Evolutionary conservation across 345 rosid species (phyloP), one percentile per base, ranked within the genome.

Genomic region (Hypericum androsaemum): DNA sequence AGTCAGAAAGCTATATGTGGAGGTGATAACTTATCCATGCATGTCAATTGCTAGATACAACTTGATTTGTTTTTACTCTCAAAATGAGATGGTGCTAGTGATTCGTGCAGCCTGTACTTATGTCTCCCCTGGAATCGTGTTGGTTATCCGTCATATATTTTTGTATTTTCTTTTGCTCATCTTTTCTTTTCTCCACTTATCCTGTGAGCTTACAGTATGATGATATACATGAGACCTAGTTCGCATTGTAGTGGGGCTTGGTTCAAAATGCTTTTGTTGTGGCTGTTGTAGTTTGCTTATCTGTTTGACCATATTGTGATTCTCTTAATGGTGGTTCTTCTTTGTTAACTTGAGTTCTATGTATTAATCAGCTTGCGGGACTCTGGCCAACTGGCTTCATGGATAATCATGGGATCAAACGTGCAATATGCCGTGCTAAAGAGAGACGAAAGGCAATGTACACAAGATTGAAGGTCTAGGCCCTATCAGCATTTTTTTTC

Each of bases 391-490:
- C 64, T 57, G 86, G 77, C 57, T 56, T 71, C 51, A 88, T 87
- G 89, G 92, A 90, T 81, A 87, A 87, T 68, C 89, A 76, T 74
- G 89, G 81, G 69, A 84, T 87, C 62, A 87, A 80, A 70, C 81
- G 75, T 59, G 95, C 96, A 65, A 84, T 87, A 65, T 79, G 89
- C 48, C 73, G 83, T 54, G 85, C 89, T 46, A 90, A 90, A 75
- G 98, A 84, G 63, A 81, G 89, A 52, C 72, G 69, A 42, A 73
- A 77, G 68, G 76, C 71, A 8, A 53, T 66, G 28, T 70, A 71
- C 61, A 66, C 40, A 65, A 72, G 64, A 63, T 65, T 32, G 43
- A 40, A 22, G 36, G 38, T 37, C 17, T 22, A 13, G 36, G 43
- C 11, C n/a, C 10, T 32, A 10, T 11, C 43, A 13, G 16, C 39